Percentiles rank a stretch among this genome's conserved stretches.
phyloP scores from a whole-genome alignment of 1,139 yeast species.

The Yamadazyma jaroonii region DNA sequence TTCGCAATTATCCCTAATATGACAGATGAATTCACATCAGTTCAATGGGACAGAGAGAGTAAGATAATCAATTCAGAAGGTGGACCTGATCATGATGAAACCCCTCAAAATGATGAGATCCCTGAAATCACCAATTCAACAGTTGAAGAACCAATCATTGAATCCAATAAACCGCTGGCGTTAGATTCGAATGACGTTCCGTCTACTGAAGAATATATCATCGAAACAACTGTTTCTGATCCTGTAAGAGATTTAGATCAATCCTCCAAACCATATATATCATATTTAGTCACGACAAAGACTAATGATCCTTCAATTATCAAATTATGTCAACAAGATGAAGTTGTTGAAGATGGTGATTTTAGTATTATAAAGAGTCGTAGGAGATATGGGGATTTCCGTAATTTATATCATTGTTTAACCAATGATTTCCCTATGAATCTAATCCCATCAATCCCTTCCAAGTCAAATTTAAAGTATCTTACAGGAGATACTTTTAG shows the following conservation, averaged over 20 bases:
- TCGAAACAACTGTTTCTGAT: conserved; percentile 52
- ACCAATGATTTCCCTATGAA: conserved; percentile 78
- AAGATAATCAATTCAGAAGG: conserved; percentile 1
- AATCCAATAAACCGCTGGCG: not conserved
- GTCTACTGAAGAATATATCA: conserved; percentile 20
- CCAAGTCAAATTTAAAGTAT: conserved; percentile 86
- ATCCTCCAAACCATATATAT: conserved; percentile 76
- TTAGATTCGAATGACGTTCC: not conserved
- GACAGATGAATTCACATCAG: conserved; percentile 51
- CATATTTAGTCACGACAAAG: conserved; percentile 73
- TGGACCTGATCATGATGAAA: not conserved
- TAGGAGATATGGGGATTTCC: conserved; percentile 80
- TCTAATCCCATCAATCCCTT: conserved; percentile 91
- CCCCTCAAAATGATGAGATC: not conserved
- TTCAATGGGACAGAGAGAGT: conserved; percentile 53
- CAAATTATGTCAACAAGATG: conserved; percentile 21
- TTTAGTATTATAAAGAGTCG: conserved; percentile 48
- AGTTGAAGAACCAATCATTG: not conserved
- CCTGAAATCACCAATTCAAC: not conserved
- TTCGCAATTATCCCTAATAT: conserved; percentile 1
- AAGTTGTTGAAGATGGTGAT: not conserved
- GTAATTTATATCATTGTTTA: conserved; percentile 71
- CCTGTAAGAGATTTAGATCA: conserved; percentile 79
- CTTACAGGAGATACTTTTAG: conserved; percentile 92
- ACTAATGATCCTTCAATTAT: conserved; percentile 45